phyloP scores from a whole-genome alignment of 2,329 filamentous ascomycete genomes.

The Epichloe aotearoae region DNA sequence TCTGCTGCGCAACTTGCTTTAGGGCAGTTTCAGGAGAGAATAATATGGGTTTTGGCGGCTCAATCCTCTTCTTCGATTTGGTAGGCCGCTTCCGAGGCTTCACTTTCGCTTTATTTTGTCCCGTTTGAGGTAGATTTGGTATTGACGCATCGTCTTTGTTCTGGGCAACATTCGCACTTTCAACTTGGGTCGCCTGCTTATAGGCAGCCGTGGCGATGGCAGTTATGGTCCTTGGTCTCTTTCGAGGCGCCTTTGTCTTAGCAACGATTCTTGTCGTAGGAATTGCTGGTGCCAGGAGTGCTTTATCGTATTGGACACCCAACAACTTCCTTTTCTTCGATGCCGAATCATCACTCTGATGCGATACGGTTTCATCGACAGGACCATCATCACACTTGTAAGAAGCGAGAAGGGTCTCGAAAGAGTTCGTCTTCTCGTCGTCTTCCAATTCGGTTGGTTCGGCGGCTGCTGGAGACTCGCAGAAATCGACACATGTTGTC shows the following conservation, averaged over 20 bases:
- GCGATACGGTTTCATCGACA: not conserved
- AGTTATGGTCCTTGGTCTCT: slow-evolving; percentile 66
- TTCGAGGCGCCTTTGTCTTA: slow-evolving; percentile 45
- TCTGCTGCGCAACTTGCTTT: slow-evolving; percentile 52
- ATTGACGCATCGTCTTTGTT: not conserved
- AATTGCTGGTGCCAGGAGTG: not conserved
- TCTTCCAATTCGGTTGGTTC: slow-evolving; percentile 4
- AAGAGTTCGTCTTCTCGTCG: slow-evolving; percentile 18
- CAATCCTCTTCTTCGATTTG: slow-evolving; percentile 27
- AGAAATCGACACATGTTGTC: slow-evolving; percentile 15
- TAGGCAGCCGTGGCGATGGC: slow-evolving; percentile 65
- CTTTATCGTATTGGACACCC: slow-evolving; percentile 2
- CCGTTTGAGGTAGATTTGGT: slow-evolving; percentile 7
- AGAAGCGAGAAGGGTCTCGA: slow-evolving; percentile 29
- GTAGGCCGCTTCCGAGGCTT: slow-evolving; percentile 19
- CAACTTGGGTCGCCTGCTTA: slow-evolving; percentile 18
- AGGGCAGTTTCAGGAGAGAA: slow-evolving; percentile 58
- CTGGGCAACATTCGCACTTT: slow-evolving; percentile 9
- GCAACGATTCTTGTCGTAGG: slow-evolving; percentile 16
- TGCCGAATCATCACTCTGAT: not conserved
- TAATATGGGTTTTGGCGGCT: slow-evolving; percentile 35
- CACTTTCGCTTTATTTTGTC: slow-evolving; percentile 18
- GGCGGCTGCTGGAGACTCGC: slow-evolving; percentile 15
- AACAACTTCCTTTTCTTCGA: not conserved
- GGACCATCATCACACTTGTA: slow-evolving; percentile 24